Evolutionary conservation across 257 asterid genomes (phyloP).

Genomic region (Primulina huaijiensis): DNA sequence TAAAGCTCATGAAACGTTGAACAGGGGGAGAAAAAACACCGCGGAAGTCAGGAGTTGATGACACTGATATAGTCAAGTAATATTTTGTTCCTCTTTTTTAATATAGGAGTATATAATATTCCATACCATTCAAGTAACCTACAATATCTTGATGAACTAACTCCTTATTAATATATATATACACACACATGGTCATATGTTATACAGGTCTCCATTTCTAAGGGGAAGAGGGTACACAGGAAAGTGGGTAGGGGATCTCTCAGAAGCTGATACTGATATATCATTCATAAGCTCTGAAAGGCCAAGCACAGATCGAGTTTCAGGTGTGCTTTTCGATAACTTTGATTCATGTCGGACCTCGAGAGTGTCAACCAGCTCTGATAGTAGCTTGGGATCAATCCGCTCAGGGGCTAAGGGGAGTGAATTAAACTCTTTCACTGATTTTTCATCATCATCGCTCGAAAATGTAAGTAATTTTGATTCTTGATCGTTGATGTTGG

Average conservation of each 20-base stretch:
- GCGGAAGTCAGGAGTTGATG: conserved; percentile 33
- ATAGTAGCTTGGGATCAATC: conserved; percentile 49
- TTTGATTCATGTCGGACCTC: conserved; percentile 41
- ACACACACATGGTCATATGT: not conserved
- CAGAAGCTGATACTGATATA: conserved; percentile 52
- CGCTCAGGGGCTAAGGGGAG: conserved; percentile 38
- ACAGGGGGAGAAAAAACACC: conserved; percentile 38
- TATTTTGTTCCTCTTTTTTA: conserved; percentile 3
- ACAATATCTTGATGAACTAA: not conserved
- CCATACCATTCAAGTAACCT: not conserved
- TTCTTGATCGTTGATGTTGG: not conserved
- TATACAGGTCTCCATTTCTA: conserved; percentile 43
- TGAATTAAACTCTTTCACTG: conserved; percentile 46
- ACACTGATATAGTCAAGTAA: conserved; percentile 38
- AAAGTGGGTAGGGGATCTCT: conserved; percentile 35
- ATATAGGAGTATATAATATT: not conserved
- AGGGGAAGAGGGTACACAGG: conserved; percentile 35
- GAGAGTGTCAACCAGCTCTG: conserved; percentile 59
- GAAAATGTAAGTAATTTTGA: conserved; percentile 55
- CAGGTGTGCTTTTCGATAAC: conserved; percentile 31
- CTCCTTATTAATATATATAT: not conserved
- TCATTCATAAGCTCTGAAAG: conserved; percentile 64
- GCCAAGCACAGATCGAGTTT: conserved; percentile 46
- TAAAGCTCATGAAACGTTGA: conserved; percentile 5
- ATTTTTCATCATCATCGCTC: conserved; percentile 56